Percentiles rank a stretch among this genome's conserved stretches.
Evolutionary conservation across 116 monocot species (phyloP).

Genomic region (Zostera marina): DNA sequence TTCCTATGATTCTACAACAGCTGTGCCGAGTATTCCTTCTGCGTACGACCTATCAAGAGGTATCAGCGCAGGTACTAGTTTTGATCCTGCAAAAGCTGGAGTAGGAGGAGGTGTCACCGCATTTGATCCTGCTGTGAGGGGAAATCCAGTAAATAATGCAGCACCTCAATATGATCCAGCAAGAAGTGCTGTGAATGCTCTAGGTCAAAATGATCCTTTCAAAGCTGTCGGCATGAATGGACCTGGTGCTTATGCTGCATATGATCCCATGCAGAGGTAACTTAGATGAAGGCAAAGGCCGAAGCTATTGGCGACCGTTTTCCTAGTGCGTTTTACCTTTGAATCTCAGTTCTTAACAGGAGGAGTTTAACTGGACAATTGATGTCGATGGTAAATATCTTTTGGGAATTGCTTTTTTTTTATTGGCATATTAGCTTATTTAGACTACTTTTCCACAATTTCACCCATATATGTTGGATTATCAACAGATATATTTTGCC

Average conservation of each 20-base stretch:
- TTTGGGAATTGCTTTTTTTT: no score
- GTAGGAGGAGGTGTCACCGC: neutral
- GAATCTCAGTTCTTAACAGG: no score
- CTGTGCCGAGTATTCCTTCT: neutral
- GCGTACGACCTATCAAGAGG: slow-evolving; percentile 4
- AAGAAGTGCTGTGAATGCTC: neutral
- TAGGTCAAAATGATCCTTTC: no score
- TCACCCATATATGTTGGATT: no score
- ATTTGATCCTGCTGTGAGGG: slow-evolving; percentile 11
- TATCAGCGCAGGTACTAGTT: neutral
- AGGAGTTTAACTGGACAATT: no score
- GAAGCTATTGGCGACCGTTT: no score
- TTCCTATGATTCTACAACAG: slow-evolving; percentile 7
- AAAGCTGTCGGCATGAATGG: no score
- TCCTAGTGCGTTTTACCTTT: no score
- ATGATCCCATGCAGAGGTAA: slow-evolving; percentile 6
- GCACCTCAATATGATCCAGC: slow-evolving; percentile 3
- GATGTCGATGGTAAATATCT: no score
- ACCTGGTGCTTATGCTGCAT: slow-evolving; percentile 3
- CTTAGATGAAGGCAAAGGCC: neutral
- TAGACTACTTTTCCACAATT: no score
- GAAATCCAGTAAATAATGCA: neutral
- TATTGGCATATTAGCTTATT: no score
- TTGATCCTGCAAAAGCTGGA: slow-evolving; percentile 6
- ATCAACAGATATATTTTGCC: no score